A percentile compares a stretch with the other conserved stretches of the same genome.
phyloP scores from a whole-genome alignment of 306 rosid species.

The Trifolium subterraneum region DNA sequence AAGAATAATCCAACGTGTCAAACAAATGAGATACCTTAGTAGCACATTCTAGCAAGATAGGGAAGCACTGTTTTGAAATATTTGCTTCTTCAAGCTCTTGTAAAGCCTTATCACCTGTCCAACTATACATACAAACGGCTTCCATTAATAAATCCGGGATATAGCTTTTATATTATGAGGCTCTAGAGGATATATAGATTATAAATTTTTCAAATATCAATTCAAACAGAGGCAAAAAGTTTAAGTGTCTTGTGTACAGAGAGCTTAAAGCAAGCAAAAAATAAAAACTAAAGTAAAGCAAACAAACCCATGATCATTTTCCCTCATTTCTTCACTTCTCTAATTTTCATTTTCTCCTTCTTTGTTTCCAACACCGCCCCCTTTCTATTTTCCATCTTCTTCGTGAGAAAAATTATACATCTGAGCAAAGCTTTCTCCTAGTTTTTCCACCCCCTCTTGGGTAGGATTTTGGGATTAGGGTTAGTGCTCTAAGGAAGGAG shows the following conservation, averaged over 20 bases:
- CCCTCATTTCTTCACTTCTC: background rate
- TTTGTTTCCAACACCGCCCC: background rate
- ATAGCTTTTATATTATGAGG: constrained; percentile 4
- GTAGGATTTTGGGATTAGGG: no score
- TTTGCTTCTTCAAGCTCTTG: constrained; percentile 90
- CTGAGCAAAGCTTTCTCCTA: no score
- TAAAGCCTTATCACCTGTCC: constrained; percentile 91
- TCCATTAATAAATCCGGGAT: constrained; percentile 21
- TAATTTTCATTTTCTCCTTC: background rate
- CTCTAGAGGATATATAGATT: constrained; percentile 18
- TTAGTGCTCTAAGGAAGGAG: no score
- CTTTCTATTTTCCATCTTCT: background rate
- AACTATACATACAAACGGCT: constrained; percentile 55
- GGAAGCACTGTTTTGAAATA: constrained; percentile 80
- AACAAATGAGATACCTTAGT: constrained; percentile 64
- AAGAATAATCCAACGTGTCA: constrained; percentile 37
- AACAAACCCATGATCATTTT: background rate
- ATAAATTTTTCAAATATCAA: constrained; percentile 22
- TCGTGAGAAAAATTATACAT: no score
- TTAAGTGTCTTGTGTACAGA: constrained; percentile 7
- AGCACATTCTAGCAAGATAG: constrained; percentile 86
- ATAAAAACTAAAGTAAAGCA: background rate
- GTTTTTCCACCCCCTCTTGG: no score
- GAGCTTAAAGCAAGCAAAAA: constrained; percentile 24
- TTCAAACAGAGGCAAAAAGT: constrained; percentile 6